These are phyloP conservation scores for Hortiboletus campestris DNA, from an alignment of 768 basidiomycete genomes.

Conservation along the genomic window DNA sequence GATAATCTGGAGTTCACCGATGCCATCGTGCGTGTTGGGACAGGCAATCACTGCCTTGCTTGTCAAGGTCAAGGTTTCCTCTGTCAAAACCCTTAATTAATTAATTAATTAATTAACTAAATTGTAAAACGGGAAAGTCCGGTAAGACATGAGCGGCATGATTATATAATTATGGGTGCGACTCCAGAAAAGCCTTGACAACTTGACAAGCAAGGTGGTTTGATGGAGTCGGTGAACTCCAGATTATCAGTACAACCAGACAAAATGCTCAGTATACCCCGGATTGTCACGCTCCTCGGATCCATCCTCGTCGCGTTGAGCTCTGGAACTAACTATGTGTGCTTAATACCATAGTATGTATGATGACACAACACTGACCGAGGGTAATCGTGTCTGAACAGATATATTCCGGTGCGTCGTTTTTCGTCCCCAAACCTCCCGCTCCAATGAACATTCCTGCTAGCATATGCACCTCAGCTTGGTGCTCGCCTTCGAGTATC, in stretches of 20 bases:
- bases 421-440: background rate
- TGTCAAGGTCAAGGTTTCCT: no score
- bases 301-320: conserved; percentile 60
- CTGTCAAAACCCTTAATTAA: no score
- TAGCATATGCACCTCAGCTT: conserved; percentile 86
- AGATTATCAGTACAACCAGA: conserved; percentile 25
- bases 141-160: no score
- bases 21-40: no score
- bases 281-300: conserved; percentile 49
- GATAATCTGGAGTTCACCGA: conserved; percentile 11
- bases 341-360: background rate
- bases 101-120: no score
- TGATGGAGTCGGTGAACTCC: conserved; percentile 5
- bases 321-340: conserved; percentile 75
- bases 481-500: conserved; percentile 70
- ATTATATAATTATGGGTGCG: no score
- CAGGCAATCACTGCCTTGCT: no score
- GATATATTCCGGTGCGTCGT: conserved; percentile 31
- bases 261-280: conserved; percentile 20
- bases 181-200: no score
- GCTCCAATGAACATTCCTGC: background rate
- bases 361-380: background rate
- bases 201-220: no score
- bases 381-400: background rate
- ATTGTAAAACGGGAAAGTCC: no score